phyloP scores from a whole-genome alignment of 768 basidiomycete species.

The Mycena galopus region DNA sequence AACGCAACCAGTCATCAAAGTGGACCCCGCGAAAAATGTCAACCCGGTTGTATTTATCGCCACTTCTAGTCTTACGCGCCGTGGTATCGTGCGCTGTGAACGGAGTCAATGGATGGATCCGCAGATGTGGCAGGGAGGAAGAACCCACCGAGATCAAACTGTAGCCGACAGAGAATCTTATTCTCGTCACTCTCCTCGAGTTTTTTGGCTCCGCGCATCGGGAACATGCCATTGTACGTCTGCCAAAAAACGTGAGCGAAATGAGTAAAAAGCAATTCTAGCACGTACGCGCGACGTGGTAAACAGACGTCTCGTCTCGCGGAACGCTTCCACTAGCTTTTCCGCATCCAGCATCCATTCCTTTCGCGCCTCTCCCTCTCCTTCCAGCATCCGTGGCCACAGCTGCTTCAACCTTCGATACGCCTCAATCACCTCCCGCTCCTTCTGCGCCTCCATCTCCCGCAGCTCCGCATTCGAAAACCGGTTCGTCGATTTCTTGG shows the following conservation, averaged over 20 bases:
- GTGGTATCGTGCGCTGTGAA: slow-evolving; percentile 68
- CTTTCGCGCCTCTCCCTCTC: slow-evolving; percentile 65
- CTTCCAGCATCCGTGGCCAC: slow-evolving; percentile 67
- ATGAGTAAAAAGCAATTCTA: neutral
- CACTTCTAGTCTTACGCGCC: slow-evolving; percentile 61
- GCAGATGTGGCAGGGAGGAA: no score
- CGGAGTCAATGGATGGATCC: neutral
- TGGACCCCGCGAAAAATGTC: slow-evolving; percentile 84
- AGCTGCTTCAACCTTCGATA: slow-evolving; percentile 73
- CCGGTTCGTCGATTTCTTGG: slow-evolving; percentile 53
- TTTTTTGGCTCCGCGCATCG: slow-evolving; percentile 48
- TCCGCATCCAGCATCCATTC: slow-evolving; percentile 90
- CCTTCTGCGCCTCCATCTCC: slow-evolving; percentile 74
- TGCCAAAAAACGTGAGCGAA: neutral
- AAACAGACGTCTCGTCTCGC: slow-evolving; percentile 89
- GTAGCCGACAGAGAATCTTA: slow-evolving; percentile 80
- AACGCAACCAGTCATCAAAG: slow-evolving; percentile 86
- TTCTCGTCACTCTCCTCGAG: slow-evolving; percentile 71
- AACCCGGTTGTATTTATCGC: slow-evolving; percentile 60
- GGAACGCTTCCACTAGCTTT: slow-evolving; percentile 88
- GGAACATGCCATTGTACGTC: slow-evolving; percentile 25
- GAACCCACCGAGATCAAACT: slow-evolving; percentile 76
- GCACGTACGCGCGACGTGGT: slow-evolving; percentile 76
- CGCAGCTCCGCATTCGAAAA: slow-evolving; percentile 71
- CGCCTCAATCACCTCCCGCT: slow-evolving; percentile 71